Base-by-base conservation (phyloP, 768 basidiomycete genomes). In the Clathrus columnatus region DNA sequence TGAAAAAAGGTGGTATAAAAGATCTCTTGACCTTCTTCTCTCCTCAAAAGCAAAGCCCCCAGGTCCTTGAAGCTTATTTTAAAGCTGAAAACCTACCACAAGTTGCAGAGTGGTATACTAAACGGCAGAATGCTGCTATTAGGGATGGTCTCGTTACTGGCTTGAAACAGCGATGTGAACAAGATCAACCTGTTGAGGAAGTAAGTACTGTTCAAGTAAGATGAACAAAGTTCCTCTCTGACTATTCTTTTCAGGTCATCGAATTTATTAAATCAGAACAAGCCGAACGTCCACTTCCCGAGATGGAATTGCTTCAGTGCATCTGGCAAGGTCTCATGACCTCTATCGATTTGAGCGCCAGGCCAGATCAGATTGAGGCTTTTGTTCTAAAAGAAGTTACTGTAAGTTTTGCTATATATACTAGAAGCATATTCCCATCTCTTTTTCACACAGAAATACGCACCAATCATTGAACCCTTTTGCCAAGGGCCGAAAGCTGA, bases 41-140 rank as follows among this genome's bases (percentile, higher is more conserved):
- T 17, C 71, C 79, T 7, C 87, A 86, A 69, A 90, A 85, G 68
- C 83, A 90, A 57, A 81, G 85, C 48, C 76, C 77, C 61, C 81
- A 84, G 63, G 68, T 74, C 42, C 76, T 97, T 49, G 91, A 94
- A 61, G 84, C 87, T 6, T 85, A 92, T 67, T 96, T 98, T 78
- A 88, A 80, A 71, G 79, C 81, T 56, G 85, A 82, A 57, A 83
- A 82, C 18, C 74, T 96, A 18, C 71, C 83, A 18, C 82, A 84
- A 61, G 81, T 97, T 43, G 85, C 88, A 2, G 95, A 98, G 16
- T 97, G 91, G 91, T 97, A 88, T 79, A 82, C 83, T 46, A 96
- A 94, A 78, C 85, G 84, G 67, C 90, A 92, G 66, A 83, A 84
- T 57, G 84, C 83, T 54, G 81, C 84, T 56, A 81, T 89, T 61